Base-by-base conservation (phyloP, 2,329 filamentous ascomycete genomes). In the Orbilia brochopaga region DNA sequence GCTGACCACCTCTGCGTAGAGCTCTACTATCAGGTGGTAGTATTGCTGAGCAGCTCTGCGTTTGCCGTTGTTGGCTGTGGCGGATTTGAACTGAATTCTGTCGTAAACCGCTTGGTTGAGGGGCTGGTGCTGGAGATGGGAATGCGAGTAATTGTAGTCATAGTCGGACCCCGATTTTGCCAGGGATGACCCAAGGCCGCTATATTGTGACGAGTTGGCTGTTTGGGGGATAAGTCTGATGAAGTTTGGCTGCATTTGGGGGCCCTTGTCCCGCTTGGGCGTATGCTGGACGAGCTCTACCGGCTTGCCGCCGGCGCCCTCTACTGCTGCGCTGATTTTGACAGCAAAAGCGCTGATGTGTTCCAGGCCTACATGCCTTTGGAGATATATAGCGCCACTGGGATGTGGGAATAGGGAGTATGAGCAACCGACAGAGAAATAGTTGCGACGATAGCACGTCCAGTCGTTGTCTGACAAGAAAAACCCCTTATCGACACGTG, bases 51-150 rank as follows among this genome's bases (percentile, higher is more conserved):
- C 91, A 0, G 92, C 92, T 64, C 92, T 84, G 75, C 92, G 85
- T 79, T 96, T 96, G 52, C 92, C 92, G 75, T 97, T 97, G 81
- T 96, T 97, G 23, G 91, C 91, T 0, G 92, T 96, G 0, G 92
- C 92, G 74, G 91, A 90, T 79, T 96, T 95, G 84, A 96, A 97
- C 76, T 96, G 92, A 57, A 96, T 94, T 10, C 92, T 87, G 78
- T 96, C 92, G 78, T 95, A 97, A 0, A 83, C 85, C 65, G 76
- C 77, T 54, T 77, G 74, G 42, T 76, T 76, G 23, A 74, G 72
- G 23, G 63, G 70, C 37, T 77, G 75, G 66, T 88, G 85, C n/a
- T 83, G 82, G 6, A 75, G 61, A 30, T 79, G 80, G 11, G 76
- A 78, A 19, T 80, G 78, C 2, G 76, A 65, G 23, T 76, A 77